Evolutionary conservation across 1,284 basidiomycete genomes (phyloP).

Genomic region (Cryptococcus hybrid): DNA sequence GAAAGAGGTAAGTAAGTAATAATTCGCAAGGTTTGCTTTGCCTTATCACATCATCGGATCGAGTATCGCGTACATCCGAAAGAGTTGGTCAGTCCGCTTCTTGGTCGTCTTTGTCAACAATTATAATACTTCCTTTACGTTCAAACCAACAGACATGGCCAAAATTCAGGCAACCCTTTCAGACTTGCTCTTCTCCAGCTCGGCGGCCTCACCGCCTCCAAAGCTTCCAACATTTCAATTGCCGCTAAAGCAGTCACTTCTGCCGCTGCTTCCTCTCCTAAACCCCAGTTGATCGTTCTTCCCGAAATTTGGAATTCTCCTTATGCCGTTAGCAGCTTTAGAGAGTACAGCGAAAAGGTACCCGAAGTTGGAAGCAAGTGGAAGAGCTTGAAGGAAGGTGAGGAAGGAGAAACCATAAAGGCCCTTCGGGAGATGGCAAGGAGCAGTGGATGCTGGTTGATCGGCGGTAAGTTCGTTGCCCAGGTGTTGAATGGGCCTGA

Average conservation of each 20-base stretch:
- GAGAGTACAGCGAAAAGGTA: constrained; percentile 79
- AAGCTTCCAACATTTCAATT: constrained; percentile 71
- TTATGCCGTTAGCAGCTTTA: constrained; percentile 84
- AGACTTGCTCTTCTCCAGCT: constrained; percentile 84
- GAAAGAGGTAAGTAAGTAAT: no score
- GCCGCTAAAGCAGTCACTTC: constrained; percentile 73
- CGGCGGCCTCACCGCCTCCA: constrained; percentile 65
- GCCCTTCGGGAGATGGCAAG: constrained; percentile 81
- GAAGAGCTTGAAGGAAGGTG: constrained; percentile 46
- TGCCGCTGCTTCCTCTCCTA: constrained; percentile 57
- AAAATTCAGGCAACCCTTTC: constrained; percentile 59
- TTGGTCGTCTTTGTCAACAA: no score
- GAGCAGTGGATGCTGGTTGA: constrained; percentile 77
- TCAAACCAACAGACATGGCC: constrained; percentile 23
- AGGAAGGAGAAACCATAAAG: constrained; percentile 66
- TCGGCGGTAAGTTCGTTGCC: constrained; percentile 67
- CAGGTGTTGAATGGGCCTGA: not conserved
- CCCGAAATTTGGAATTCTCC: constrained; percentile 99
- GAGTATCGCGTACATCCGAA: no score
- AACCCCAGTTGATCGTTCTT: constrained; percentile 78
- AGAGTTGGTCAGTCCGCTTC: no score
- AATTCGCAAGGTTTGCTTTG: no score
- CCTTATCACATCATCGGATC: no score
- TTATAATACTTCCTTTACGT: no score
- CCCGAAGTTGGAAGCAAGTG: constrained; percentile 44